Evolutionary conservation across 169 alveolate species (phyloP), one percentile per base, ranked within the genome.

Genomic region (Eimeria mitis): DNA sequence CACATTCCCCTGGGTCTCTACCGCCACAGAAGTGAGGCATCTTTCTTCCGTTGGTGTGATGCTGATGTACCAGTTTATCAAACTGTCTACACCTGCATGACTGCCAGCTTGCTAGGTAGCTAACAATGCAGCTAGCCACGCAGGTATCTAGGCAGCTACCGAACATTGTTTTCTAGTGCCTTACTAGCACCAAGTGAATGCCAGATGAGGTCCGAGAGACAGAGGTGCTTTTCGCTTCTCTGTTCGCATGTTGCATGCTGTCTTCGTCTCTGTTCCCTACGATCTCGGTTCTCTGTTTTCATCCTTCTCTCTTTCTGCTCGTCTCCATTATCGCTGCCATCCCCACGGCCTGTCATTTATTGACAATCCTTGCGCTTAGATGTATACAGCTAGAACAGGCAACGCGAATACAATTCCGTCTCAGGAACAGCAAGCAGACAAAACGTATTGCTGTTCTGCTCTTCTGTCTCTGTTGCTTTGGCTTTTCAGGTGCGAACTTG

Each of bases 1-100:
- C 49, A 90, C 95, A 31, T 90, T 49, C 47, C 95, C 95, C 21
- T 90, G 95, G 95, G 59, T 81, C 21, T 88, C 59, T 56, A 56
- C 89, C 19, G 75, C 95, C 16, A 90, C 95, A 34, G 89, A 52
- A 54, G 95, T 90, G 70, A 54, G 75, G 34, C 49, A 31, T 9
- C 56, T 75, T 11, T 42, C 56, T 37, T 4, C 56, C 84, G 37
- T 75, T 34, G 13, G n/a, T n/a, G n/a, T 21, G 14, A 31, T 75
- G 85, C 85, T 21, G n/a, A 40, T 42, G 85, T 23, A 19, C 40
- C 7, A 75, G 31, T 23, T 56, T 75, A 47, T 16, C 37, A 13
- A 1, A 23, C 7, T 75, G 37, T 40, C 31, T 1, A 40, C 37
- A 3, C 83, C 56, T 42, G 40, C 16, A 8, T 75, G 59, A 21